Conservation (phyloP, 2,329 filamentous ascomycete genomes). For the Canariomyces notabilis region DNA sequence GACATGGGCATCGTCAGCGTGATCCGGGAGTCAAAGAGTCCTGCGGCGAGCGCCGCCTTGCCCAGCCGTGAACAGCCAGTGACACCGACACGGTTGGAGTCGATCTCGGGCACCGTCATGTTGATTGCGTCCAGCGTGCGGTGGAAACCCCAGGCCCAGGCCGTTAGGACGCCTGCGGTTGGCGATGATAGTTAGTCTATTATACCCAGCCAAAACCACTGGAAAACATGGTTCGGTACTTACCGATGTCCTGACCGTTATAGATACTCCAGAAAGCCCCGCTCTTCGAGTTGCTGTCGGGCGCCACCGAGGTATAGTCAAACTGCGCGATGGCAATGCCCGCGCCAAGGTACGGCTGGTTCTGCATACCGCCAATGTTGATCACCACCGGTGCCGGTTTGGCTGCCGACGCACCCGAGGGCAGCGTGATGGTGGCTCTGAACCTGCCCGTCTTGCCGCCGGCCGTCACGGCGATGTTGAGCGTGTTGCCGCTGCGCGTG, state of each 20-base stretch:
- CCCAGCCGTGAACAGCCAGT: constrained; percentile 52
- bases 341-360: constrained; percentile 40
- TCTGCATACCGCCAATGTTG: constrained; percentile 46
- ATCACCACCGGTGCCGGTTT: constrained; percentile 43
- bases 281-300: constrained; percentile 45
- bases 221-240: constrained; percentile 4
- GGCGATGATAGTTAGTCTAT: background rate
- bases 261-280: constrained; percentile 47
- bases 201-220: background rate
- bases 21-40: constrained; percentile 47
- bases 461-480: constrained; percentile 39
- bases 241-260: constrained; percentile 44
- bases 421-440: constrained; percentile 39
- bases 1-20: constrained; percentile 53
- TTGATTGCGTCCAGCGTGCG: constrained; percentile 49
- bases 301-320: constrained; percentile 43
- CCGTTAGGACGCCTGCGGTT: constrained; percentile 43
- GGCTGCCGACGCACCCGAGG: constrained; percentile 30
- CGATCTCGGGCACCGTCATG: constrained; percentile 42
- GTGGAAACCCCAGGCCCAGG: constrained; percentile 53
- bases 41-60: constrained; percentile 49
- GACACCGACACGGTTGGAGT: constrained; percentile 39
- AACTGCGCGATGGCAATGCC: constrained; percentile 47
- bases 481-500: constrained; percentile 40
- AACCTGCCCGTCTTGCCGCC: constrained; percentile 42